A percentile compares a stretch with the other conserved stretches of the same genome.
Evolutionary conservation across 2,329 filamentous ascomycete species (phyloP).

Genomic region (Ascochyta rabiei): DNA sequence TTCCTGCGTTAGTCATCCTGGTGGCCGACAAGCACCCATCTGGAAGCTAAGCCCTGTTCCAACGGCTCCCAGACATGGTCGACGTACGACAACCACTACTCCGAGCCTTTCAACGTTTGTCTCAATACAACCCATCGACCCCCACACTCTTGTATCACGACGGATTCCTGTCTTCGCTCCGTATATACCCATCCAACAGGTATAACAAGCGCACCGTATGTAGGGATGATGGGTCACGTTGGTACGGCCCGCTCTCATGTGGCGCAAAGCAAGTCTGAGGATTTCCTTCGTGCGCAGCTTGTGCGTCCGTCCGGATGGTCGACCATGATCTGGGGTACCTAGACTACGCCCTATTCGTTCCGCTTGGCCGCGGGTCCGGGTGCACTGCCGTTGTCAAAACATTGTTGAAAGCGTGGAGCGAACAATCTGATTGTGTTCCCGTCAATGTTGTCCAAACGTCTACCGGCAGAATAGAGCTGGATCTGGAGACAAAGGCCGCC

Average conservation of each 20-base stretch:
- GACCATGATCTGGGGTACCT: not conserved
- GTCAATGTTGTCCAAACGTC: slow-evolving; percentile 14
- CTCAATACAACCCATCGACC: slow-evolving; percentile 1
- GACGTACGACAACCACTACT: not conserved
- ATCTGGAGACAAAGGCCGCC: slow-evolving; percentile 4
- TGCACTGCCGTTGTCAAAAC: not conserved
- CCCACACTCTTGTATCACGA: not conserved
- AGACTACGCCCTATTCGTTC: not conserved
- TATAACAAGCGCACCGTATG: not conserved
- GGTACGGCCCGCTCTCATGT: not conserved
- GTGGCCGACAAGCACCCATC: slow-evolving; percentile 17
- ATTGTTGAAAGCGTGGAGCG: not conserved
- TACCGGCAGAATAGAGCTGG: not conserved
- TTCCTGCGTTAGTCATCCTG: slow-evolving; percentile 28
- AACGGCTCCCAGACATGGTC: not conserved
- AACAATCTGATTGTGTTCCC: slow-evolving; percentile 13
- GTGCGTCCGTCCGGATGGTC: not conserved
- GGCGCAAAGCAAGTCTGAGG: not conserved
- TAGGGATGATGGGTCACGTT: not conserved
- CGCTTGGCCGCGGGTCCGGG: slow-evolving; percentile 1
- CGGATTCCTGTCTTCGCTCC: not conserved
- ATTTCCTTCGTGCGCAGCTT: not conserved
- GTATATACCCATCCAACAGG: not conserved
- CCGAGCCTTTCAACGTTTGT: slow-evolving; percentile 1
- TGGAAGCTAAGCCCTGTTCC: not conserved